These are phyloP conservation scores for Bipolaris zeicola DNA, from an alignment of 2,329 filamentous ascomycete genomes.

Conservation along the genomic window DNA sequence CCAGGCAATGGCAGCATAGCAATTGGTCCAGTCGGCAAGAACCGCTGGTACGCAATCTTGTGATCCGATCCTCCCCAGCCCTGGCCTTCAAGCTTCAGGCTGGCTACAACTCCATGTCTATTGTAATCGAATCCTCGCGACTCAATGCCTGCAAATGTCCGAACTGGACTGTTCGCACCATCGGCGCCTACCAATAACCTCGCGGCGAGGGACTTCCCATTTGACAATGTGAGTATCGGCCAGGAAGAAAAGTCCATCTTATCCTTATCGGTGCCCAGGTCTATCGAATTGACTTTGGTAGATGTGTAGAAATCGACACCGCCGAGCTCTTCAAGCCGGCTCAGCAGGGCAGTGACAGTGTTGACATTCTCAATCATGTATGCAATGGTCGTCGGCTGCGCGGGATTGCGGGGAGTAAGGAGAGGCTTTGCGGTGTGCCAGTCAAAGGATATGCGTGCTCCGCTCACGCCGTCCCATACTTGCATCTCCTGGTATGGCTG, in stretches of 20 bases:
- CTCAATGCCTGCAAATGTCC: conserved; percentile 83
- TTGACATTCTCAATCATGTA: conserved; percentile 98
- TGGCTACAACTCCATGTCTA: conserved; percentile 89
- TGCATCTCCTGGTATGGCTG: conserved; percentile 96
- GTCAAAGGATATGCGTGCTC: conserved; percentile 87
- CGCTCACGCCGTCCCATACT: conserved; percentile 95
- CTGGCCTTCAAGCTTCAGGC: conserved; percentile 69
- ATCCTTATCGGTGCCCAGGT: conserved; percentile 69
- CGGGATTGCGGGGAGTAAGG: conserved; percentile 49
- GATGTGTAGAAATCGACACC: conserved; percentile 73
- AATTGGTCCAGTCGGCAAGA: conserved; percentile 88
- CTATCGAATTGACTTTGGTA: conserved; percentile 79
- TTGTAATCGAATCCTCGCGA: conserved; percentile 93
- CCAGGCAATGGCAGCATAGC: conserved; percentile 90
- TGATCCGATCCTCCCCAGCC: conserved; percentile 48
- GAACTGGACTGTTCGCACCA: conserved; percentile 91
- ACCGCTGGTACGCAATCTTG: conserved; percentile 91
- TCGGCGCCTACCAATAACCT: conserved; percentile 90
- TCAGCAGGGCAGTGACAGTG: conserved; percentile 77
- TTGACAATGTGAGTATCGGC: conserved; percentile 79
- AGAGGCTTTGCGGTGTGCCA: conserved; percentile 59
- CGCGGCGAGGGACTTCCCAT: conserved; percentile 72
- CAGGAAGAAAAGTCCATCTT: conserved; percentile 80
- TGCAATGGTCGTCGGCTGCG: conserved; percentile 68
- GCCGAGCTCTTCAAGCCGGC: conserved; percentile 71